A percentile compares a stretch with the other conserved stretches of the same genome.
Evolutionary conservation across 2,329 filamentous ascomycete genomes (phyloP).

Genomic region (Lasiodiplodia hormozganensis): DNA sequence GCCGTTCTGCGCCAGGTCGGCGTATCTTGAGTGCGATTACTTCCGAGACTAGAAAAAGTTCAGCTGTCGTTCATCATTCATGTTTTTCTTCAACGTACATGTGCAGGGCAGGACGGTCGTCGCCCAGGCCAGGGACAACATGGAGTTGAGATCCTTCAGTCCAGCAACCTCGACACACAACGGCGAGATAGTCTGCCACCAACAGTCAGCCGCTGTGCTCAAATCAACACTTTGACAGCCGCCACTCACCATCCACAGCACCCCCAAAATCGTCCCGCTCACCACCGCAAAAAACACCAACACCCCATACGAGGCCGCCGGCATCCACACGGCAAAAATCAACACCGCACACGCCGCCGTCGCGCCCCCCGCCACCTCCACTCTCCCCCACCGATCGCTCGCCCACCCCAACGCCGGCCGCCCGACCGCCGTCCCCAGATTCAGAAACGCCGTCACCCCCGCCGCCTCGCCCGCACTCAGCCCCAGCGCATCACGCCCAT

Average conservation of each 20-base stretch:
- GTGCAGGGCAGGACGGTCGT: conserved; percentile 46
- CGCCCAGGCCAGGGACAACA: conserved; percentile 49
- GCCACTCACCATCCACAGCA: conserved; percentile 56
- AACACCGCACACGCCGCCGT: conserved; percentile 43
- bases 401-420: conserved; percentile 54
- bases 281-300: conserved; percentile 53
- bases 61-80: not conserved
- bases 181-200: conserved; percentile 46
- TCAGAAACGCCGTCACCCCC: conserved; percentile 52
- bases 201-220: no score
- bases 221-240: no score
- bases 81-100: conserved; percentile 36
- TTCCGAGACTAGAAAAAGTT: conserved; percentile 41
- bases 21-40: conserved; percentile 52
- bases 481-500: conserved; percentile 51
- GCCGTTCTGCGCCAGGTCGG: conserved; percentile 34
- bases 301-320: conserved; percentile 51
- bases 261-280: conserved; percentile 54
- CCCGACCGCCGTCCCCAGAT: conserved; percentile 57
- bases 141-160: conserved; percentile 48
- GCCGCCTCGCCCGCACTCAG: conserved; percentile 49
- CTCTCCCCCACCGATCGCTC: conserved; percentile 54
- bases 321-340: conserved; percentile 56
- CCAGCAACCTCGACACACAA: conserved; percentile 51
- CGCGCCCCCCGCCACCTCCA: conserved; percentile 49